Conservation (phyloP, 208 protist genomes). For the Acanthamoeba royreba region DNA sequence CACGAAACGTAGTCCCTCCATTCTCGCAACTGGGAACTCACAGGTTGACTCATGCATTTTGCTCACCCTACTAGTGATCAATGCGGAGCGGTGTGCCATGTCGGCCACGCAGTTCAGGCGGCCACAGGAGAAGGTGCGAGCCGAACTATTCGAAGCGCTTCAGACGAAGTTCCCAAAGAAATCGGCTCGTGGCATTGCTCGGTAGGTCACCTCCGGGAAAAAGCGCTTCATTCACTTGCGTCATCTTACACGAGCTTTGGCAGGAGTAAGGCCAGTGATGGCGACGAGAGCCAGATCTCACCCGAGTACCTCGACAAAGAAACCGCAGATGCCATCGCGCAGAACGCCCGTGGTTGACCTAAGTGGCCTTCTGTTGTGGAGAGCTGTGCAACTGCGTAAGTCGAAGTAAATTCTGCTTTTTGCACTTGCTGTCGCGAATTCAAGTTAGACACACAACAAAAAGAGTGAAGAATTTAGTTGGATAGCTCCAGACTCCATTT, state of each 20-base stretch:
- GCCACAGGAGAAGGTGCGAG: neutral
- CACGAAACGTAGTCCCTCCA: neutral
- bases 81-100: constrained; percentile 9
- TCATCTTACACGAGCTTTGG: too few relatives aligned
- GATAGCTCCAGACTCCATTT: too few relatives aligned
- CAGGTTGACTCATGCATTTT: neutral
- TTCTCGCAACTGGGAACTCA: neutral
- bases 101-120: neutral
- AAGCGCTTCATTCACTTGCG: too few relatives aligned
- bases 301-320: neutral
- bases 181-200: neutral
- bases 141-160: neutral
- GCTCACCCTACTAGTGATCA: too few relatives aligned
- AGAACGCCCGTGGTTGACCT: neutral
- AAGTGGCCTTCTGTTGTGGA: too few relatives aligned
- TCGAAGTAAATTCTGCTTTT: too few relatives aligned
- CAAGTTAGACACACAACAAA: too few relatives aligned
- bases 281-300: neutral
- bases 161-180: neutral
- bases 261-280: neutral
- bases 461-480: too few relatives aligned
- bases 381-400: too few relatives aligned
- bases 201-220: too few relatives aligned
- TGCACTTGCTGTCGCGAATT: too few relatives aligned
- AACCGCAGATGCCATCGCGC: neutral